Evolutionary conservation across 768 basidiomycete species (phyloP).

Genomic region (Termitomyces heimii): DNA sequence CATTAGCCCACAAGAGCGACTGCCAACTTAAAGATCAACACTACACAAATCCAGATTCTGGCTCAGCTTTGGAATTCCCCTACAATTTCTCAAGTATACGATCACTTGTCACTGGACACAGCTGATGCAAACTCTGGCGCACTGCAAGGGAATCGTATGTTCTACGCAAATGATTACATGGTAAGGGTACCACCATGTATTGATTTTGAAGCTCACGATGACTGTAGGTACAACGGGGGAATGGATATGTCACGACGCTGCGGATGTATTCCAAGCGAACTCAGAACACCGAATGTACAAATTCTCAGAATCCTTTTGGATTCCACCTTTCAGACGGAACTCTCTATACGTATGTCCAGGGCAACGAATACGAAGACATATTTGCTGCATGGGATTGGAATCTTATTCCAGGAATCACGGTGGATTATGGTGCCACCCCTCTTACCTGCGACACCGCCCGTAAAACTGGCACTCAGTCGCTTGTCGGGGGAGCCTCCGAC

Average conservation of each 20-base stretch:
- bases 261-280: conserved; percentile 62
- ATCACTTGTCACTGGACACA: conserved; percentile 11
- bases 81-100: conserved; percentile 16
- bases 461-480: conserved; percentile 41
- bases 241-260: conserved; percentile 47
- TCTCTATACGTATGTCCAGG: conserved; percentile 56
- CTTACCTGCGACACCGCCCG: conserved; percentile 41
- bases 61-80: conserved; percentile 33
- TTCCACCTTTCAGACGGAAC: conserved; percentile 70
- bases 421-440: conserved; percentile 53
- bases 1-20: conserved; percentile 26
- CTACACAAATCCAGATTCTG: conserved; percentile 31
- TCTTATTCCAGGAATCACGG: conserved; percentile 66
- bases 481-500: conserved; percentile 65
- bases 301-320: conserved; percentile 57
- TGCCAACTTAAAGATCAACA: conserved; percentile 34
- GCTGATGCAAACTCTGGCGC: conserved; percentile 21
- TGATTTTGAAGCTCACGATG: background rate
- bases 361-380: conserved; percentile 72
- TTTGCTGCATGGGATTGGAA: conserved; percentile 76
- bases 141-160: conserved; percentile 19
- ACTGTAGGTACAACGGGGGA: conserved; percentile 22
- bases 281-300: conserved; percentile 58
- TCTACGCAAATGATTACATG: conserved; percentile 20
- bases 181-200: background rate